Conservation (phyloP, 108 stramenopile species). For the Asterionellopsis glacialis region DNA sequence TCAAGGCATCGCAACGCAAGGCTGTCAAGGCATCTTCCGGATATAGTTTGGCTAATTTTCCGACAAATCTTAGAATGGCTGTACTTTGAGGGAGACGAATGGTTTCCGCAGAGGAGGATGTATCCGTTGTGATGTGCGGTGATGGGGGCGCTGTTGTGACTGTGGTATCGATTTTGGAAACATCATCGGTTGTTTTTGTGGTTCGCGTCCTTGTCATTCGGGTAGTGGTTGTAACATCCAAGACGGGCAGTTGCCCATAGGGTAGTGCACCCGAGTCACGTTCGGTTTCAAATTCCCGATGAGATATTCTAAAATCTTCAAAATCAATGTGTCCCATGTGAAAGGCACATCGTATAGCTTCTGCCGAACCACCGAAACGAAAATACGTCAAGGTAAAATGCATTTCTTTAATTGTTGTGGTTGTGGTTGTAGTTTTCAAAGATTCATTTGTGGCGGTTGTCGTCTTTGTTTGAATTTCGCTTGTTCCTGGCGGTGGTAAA, state of each 20-base stretch:
- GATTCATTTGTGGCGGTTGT: no score
- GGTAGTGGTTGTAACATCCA: constrained; percentile 6
- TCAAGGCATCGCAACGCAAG: constrained; percentile 11
- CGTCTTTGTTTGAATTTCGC: no score
- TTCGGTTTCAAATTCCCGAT: background rate
- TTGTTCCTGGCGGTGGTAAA: no score
- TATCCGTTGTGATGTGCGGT: no score
- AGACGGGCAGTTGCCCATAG: constrained; percentile 11
- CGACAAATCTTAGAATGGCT: constrained; percentile 22
- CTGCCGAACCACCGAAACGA: constrained; percentile 10
- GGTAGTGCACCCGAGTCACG: constrained; percentile 3
- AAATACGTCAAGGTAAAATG: constrained; percentile 21
- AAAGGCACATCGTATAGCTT: constrained; percentile 19
- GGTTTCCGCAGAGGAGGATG: no score
- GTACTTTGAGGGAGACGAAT: constrained; percentile 7
- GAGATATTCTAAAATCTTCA: background rate
- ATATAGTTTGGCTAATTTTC: constrained; percentile 20
- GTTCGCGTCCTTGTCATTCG: background rate
- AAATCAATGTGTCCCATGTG: constrained; percentile 1
- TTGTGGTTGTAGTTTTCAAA: no score
- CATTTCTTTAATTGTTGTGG: background rate
- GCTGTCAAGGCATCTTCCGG: constrained; percentile 14
- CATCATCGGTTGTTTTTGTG: no score
- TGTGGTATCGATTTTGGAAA: no score
- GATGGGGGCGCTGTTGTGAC: no score